A percentile compares a stretch with the other conserved stretches of the same genome.
Evolutionary conservation across 306 rosid species (phyloP).

Genomic region (Ormosia semicastrata): DNA sequence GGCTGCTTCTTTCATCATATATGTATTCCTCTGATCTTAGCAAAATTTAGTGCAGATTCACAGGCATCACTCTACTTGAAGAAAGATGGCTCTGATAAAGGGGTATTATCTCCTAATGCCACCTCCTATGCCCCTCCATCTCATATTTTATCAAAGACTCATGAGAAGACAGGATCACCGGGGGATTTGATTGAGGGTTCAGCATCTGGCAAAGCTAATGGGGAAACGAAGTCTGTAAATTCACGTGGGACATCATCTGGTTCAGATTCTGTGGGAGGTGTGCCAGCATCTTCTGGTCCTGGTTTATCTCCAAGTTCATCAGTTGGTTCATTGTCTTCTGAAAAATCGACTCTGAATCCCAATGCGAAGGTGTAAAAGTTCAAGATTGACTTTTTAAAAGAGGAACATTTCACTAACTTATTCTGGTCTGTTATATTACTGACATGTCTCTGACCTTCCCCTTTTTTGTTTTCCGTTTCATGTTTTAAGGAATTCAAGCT

Average conservation of each 20-base stretch:
- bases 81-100: slow-evolving; percentile 63
- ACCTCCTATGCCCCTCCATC: slow-evolving; percentile 53
- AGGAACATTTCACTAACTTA: not conserved
- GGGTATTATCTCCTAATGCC: slow-evolving; percentile 45
- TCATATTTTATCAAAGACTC: slow-evolving; percentile 39
- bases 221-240: slow-evolving; percentile 43
- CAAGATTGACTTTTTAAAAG: not conserved
- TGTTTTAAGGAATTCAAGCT: slow-evolving; percentile 80
- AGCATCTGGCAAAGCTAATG: slow-evolving; percentile 45
- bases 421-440: slow-evolving; percentile 13
- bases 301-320: slow-evolving; percentile 92
- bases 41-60: slow-evolving; percentile 50
- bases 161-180: slow-evolving; percentile 52
- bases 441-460: not conserved
- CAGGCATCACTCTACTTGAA: slow-evolving; percentile 38
- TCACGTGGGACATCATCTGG: slow-evolving; percentile 54
- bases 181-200: slow-evolving; percentile 43
- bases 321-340: slow-evolving; percentile 82
- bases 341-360: slow-evolving; percentile 78
- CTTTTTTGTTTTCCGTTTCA: not conserved
- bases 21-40: slow-evolving; percentile 11
- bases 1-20: not conserved
- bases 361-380: slow-evolving; percentile 76
- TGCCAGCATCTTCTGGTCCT: slow-evolving; percentile 50
- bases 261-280: slow-evolving; percentile 51